phyloP scores from a whole-genome alignment of 2,329 filamentous ascomycete genomes.

The Alternaria dauci region DNA sequence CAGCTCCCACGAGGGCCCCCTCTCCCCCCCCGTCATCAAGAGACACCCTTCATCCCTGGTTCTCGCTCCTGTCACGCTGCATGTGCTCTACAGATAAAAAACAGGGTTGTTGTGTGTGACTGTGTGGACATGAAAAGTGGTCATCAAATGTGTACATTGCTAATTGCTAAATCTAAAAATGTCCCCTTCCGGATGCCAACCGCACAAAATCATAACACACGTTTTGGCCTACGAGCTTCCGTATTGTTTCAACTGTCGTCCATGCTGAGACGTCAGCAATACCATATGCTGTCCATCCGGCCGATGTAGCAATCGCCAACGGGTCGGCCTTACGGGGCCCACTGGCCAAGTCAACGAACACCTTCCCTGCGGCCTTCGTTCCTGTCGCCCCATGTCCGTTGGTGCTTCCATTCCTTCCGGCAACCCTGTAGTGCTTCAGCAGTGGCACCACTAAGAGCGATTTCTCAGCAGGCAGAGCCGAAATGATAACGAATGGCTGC shows the following conservation, averaged over 20 bases:
- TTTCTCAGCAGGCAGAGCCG: conserved; percentile 79
- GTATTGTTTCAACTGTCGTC: conserved; percentile 81
- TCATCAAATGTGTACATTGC: conserved; percentile 6
- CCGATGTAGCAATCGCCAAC: conserved; percentile 72
- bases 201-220: conserved; percentile 88
- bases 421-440: conserved; percentile 72
- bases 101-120: neutral
- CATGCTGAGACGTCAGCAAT: conserved; percentile 82
- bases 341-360: conserved; percentile 82
- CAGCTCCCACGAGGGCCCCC: conserved; percentile 23
- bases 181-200: conserved; percentile 69
- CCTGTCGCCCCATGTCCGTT: conserved; percentile 29
- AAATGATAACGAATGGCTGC: conserved; percentile 82
- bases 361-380: conserved; percentile 61
- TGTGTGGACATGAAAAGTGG: neutral
- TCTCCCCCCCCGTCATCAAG: conserved; percentile 15
- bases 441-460: conserved; percentile 80
- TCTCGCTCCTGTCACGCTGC: conserved; percentile 9
- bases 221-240: conserved; percentile 83
- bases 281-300: conserved; percentile 81
- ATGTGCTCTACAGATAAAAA: neutral
- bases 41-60: conserved; percentile 27
- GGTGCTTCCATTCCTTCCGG: conserved; percentile 51
- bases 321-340: conserved; percentile 73
- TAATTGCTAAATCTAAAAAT: conserved; percentile 52